These are phyloP conservation scores for Cucurbita ficifolia DNA, from an alignment of 306 rosid genomes.

Conservation along the genomic window DNA sequence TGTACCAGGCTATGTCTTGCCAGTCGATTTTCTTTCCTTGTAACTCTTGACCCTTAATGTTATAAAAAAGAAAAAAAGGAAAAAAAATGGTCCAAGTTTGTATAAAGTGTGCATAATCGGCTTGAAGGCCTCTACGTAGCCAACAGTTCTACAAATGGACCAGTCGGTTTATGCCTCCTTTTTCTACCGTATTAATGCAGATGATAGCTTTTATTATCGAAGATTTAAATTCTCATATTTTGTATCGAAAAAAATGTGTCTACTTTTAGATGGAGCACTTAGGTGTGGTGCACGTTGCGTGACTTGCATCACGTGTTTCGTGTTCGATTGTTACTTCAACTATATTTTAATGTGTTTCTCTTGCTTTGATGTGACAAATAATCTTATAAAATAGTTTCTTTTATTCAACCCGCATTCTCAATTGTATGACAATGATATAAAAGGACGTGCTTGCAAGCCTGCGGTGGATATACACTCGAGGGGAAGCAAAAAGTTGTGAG, in stretches of 20 bases:
- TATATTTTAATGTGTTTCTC: neutral
- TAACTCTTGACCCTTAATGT: neutral
- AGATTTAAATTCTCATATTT: no score
- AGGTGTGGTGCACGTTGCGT: neutral
- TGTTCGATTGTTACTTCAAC: neutral
- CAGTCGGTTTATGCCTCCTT: neutral
- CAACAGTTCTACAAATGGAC: neutral
- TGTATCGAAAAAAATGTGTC: no score
- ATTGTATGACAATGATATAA: neutral
- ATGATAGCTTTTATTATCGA: neutral
- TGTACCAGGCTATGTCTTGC: neutral
- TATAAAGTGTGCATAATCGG: neutral
- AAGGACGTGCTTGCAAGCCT: neutral
- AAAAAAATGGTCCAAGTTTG: neutral
- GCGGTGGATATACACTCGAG: neutral
- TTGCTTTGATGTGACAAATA: neutral
- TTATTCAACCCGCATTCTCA: neutral
- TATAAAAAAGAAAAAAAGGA: neutral
- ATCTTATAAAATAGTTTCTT: neutral
- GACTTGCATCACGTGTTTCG: neutral
- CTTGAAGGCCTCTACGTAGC: neutral
- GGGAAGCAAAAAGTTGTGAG: neutral
- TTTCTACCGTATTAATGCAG: neutral
- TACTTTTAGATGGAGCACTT: neutral
- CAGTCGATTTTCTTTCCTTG: neutral